Evolutionary conservation across 257 asterid genomes (phyloP).

Genomic region (Solanum corneliomulleri): DNA sequence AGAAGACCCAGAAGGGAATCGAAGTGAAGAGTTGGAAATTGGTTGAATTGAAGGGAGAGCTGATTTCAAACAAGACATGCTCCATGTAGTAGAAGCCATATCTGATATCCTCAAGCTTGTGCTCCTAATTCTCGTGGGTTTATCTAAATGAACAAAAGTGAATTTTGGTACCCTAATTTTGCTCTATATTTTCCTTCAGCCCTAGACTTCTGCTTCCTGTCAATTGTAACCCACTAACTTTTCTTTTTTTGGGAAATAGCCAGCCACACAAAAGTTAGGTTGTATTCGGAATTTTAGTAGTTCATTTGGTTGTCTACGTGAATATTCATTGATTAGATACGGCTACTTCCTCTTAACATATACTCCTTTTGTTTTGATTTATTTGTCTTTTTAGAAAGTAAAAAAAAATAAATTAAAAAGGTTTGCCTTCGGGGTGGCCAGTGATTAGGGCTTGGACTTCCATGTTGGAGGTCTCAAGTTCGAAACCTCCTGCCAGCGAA

Average conservation of each 20-base stretch:
- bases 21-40: conserved; percentile 26
- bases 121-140: not conserved
- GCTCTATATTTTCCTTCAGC: not conserved
- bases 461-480: no score
- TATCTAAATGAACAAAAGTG: conserved; percentile 8
- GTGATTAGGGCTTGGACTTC: no score
- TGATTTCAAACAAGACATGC: conserved; percentile 45
- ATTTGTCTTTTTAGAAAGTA: not conserved
- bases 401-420: no score
- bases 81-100: conserved; percentile 58
- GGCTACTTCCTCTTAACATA: not conserved
- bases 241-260: not conserved
- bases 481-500: no score
- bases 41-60: conserved; percentile 48
- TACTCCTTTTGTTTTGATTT: no score
- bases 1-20: conserved; percentile 26
- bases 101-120: not conserved
- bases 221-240: not conserved
- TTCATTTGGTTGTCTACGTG: not conserved
- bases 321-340: no score
- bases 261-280: not conserved
- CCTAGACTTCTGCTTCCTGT: not conserved
- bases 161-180: conserved; percentile 2
- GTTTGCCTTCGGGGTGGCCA: no score
- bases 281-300: no score